Evolutionary conservation across 1,284 basidiomycete genomes (phyloP).

Genomic region (Vanrija sp.): DNA sequence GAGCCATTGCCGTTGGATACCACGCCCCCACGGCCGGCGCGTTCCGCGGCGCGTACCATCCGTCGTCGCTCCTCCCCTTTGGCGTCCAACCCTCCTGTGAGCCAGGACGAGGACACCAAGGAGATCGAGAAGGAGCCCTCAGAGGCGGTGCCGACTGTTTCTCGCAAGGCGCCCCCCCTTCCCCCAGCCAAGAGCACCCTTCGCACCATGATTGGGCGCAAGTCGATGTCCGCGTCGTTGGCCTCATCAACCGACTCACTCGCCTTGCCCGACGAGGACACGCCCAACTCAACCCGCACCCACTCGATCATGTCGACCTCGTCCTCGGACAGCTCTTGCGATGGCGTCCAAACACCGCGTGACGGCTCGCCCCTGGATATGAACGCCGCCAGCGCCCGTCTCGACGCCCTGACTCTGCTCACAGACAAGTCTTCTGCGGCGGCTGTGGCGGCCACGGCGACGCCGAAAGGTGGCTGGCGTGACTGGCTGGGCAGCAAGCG

Average conservation of each 20-base stretch:
- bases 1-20: neutral
- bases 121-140: neutral
- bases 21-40: neutral
- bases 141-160: neutral
- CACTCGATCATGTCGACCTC: conserved; percentile 28
- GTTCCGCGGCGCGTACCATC: neutral
- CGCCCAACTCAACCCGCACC: conserved; percentile 27
- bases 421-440: conserved; percentile 11
- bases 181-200: neutral
- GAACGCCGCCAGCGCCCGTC: conserved; percentile 12
- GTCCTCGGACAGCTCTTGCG: conserved; percentile 23
- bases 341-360: conserved; percentile 34
- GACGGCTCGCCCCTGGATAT: conserved; percentile 17
- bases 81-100: conserved; percentile 27
- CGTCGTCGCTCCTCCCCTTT: conserved; percentile 21
- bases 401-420: conserved; percentile 6
- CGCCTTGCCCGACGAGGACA: conserved; percentile 15
- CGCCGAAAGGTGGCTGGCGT: conserved; percentile 10
- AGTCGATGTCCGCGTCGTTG: neutral
- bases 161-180: neutral
- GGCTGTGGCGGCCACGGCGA: conserved; percentile 6
- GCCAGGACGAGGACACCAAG: conserved; percentile 2
- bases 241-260: neutral
- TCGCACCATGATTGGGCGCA: neutral
- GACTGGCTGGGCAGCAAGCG: conserved; percentile 15